Conservation (phyloP, 176 grass and related monocot species). For the Microstegium vimineum region DNA sequence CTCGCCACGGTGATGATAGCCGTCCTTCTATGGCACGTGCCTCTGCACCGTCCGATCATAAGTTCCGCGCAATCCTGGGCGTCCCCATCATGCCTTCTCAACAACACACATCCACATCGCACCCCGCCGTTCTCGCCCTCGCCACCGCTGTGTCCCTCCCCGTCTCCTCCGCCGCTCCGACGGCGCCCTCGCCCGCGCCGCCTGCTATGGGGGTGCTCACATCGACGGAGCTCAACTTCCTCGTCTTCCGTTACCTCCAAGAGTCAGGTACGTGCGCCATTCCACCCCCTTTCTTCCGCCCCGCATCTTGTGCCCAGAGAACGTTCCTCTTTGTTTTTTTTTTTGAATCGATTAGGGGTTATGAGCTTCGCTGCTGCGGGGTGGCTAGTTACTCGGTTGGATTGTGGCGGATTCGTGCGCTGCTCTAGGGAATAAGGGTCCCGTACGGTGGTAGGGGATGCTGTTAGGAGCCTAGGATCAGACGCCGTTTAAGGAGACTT, state of each 20-base stretch:
- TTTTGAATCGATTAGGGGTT: not conserved
- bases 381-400: no score
- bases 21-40: not conserved
- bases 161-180: not conserved
- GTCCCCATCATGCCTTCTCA: not conserved
- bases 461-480: not conserved
- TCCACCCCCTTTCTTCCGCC: not conserved
- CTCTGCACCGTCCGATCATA: not conserved
- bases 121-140: not conserved
- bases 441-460: not conserved
- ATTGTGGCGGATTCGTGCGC: not conserved
- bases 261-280: conserved; percentile 69
- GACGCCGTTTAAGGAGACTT: not conserved
- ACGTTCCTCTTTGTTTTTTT: not conserved
- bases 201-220: conserved; percentile 66
- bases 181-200: not conserved
- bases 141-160: not conserved
- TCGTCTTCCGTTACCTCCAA: conserved; percentile 96
- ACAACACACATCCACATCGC: no score
- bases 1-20: not conserved
- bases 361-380: not conserved
- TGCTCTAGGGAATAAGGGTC: not conserved
- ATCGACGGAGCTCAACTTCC: conserved; percentile 78
- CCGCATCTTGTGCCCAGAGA: not conserved
- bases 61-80: not conserved